Percentiles rank a stretch among this genome's conserved stretches.
Conservation (phyloP, 768 basidiomycete genomes). For the Asterophora parasitica region DNA sequence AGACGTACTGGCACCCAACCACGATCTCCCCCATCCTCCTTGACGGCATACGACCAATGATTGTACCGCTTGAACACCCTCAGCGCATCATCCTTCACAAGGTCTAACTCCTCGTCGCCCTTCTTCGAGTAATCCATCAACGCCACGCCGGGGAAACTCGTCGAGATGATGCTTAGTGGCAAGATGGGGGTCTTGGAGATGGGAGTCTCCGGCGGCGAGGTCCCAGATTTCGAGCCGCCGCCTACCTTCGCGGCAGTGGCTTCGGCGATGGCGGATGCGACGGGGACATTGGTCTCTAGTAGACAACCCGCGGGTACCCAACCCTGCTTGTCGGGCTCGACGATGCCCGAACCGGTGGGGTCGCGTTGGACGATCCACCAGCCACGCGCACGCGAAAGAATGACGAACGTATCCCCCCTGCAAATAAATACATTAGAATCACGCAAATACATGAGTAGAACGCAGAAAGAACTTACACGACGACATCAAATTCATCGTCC, state of each 20-base stretch:
- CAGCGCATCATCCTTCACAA: slow-evolving; percentile 83
- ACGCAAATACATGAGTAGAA: slow-evolving; percentile 1
- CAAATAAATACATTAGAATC: background rate
- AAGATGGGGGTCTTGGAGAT: slow-evolving; percentile 74
- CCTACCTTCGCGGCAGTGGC: slow-evolving; percentile 61
- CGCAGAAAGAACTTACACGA: slow-evolving; percentile 62
- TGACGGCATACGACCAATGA: slow-evolving; percentile 96
- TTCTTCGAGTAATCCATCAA: slow-evolving; percentile 96
- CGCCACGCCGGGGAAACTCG: slow-evolving; percentile 93
- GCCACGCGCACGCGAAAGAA: slow-evolving; percentile 89
- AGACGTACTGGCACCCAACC: slow-evolving; percentile 88
- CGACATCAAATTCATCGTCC: slow-evolving; percentile 97
- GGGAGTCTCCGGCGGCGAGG: slow-evolving; percentile 33
- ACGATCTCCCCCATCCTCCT: slow-evolving; percentile 87
- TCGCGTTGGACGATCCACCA: slow-evolving; percentile 99
- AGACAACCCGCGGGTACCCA: slow-evolving; percentile 99
- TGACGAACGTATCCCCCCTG: slow-evolving; percentile 92
- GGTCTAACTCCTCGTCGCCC: slow-evolving; percentile 86
- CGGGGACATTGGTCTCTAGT: slow-evolving; percentile 88
- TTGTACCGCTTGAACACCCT: slow-evolving; percentile 98
- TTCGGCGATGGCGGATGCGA: slow-evolving; percentile 81
- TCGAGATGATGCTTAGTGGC: slow-evolving; percentile 90
- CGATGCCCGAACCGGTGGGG: slow-evolving; percentile 74
- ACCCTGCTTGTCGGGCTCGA: slow-evolving; percentile 83
- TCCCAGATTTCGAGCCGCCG: slow-evolving; percentile 31